A percentile compares a stretch with the other conserved stretches of the same genome.
phyloP scores from a whole-genome alignment of 1,284 basidiomycete species.

The Trichosporon inkin region DNA sequence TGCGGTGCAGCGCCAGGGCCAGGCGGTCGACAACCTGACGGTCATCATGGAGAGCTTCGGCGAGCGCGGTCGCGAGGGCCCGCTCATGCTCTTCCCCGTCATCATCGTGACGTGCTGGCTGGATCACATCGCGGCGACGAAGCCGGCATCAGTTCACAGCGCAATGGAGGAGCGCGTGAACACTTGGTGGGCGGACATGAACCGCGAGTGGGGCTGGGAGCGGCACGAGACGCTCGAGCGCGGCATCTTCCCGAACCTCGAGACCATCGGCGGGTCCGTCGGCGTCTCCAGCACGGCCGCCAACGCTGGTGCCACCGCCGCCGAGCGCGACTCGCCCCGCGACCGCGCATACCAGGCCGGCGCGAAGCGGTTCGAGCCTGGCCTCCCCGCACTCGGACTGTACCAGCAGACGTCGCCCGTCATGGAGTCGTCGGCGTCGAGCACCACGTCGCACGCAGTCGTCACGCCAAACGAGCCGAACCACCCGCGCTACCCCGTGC shows the following conservation, averaged over 20 bases:
- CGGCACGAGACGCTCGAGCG: conserved; percentile 28
- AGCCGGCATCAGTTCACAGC: conserved; percentile 23
- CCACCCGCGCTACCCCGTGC: conserved; percentile 21
- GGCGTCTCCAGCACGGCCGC: neutral
- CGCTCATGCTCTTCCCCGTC: conserved; percentile 42
- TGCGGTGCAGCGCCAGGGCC: conserved; percentile 44
- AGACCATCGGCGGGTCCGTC: neutral
- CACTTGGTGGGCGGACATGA: conserved; percentile 41
- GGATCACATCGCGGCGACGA: conserved; percentile 34
- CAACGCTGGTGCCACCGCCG: neutral
- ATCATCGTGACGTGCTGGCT: conserved; percentile 43
- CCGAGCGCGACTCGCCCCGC: neutral
- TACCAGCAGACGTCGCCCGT: conserved; percentile 13
- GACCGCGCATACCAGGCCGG: neutral
- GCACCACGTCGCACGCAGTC: conserved; percentile 12
- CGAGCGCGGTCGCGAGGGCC: conserved; percentile 41
- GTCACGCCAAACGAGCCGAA: conserved; percentile 12
- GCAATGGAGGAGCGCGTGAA: conserved; percentile 34
- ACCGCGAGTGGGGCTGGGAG: conserved; percentile 42
- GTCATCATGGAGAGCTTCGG: conserved; percentile 47
- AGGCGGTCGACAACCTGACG: conserved; percentile 49
- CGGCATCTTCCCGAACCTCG: conserved; percentile 27
- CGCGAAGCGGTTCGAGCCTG: neutral
- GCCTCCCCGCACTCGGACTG: neutral
- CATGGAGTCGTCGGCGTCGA: conserved; percentile 10